Base-by-base conservation (phyloP, 352 stramenopile genomes). In the Aphanomyces stellatus region DNA sequence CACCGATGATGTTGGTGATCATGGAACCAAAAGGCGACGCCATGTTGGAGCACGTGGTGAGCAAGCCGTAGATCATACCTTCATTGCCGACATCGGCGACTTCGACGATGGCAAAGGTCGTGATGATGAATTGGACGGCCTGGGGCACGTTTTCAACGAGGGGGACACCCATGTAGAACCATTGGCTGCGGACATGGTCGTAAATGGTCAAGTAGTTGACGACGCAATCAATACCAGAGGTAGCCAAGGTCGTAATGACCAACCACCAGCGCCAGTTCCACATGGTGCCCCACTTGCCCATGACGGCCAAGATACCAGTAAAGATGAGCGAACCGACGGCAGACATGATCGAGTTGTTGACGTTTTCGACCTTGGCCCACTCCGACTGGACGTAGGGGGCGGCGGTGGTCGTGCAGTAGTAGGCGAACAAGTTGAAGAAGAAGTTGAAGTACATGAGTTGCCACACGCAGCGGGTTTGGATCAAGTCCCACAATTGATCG, bases 51-150 rank as follows among this genome's bases (percentile, higher is more conserved):
- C 40, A 30, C 11, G 56, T 64, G 2, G 56, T 64, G 22, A 64
- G 31, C 0, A 72, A 30, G 13, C 53, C 61, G 33, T 49, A 61
- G 25, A 51, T 37, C 6, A 62, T 37, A 34, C 65, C 65, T 71
- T 61, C 63, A 22, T 69, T 65, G 27, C 78, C 78, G 17, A 75
- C 63, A 13, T 75, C 78, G 42, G 76, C 72, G 27, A 86, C 66
- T 67, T 86, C 78, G n/a, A 82, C 76, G 33, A 82, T 75, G 43
- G 80, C 70, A 28, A 77, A 85, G 24, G 76, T 85, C 37, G 76
- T 81, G 31, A 85, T 75, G 62, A 85, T 85, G 27, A 82, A 85
- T 5, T 73, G 70, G 15, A 82, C 67, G 31, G 70, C 74, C 24
- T 63, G 59, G 8, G 77, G 77, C 4, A 85, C 65, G 7, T 70